Base-by-base conservation (phyloP, 768 basidiomycete species). In the Nevesoporus exiguus region DNA sequence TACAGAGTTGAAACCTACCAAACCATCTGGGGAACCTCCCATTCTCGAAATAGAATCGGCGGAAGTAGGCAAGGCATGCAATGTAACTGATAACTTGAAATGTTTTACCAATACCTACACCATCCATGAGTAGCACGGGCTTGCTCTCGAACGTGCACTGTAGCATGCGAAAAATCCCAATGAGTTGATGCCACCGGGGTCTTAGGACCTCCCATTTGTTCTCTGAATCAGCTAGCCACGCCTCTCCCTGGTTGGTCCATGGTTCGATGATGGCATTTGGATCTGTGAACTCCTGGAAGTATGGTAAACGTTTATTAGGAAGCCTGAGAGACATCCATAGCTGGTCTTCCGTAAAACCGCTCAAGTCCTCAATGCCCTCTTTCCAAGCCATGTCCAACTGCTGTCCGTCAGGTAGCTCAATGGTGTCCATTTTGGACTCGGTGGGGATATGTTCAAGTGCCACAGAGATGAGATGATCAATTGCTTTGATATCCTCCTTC, bases 1-100 rank as follows among this genome's bases (percentile, higher is more conserved):
- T n/a, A n/a, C n/a, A n/a, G n/a, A n/a, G 27, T 29, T 5, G 27
- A 29, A 8, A 29, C 33, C 5, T n/a, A 47, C 46, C 15, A 3
- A 47, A 47, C 3, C 19, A 3, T 0, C 46, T 29, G 1, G 33
- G 46, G 8, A 46, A 33, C 6, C 10, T 33, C 1, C 11, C 6
- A 0, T 0, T 5, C 30, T 7, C 22, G 2, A 6, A 9, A 7
- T 33, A 46, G 14, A 10, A 31, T 0, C 1, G 5, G 1, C 3
- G 2, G n/a, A 31, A 31, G 13, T 13, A 46, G 1, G 21, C 1
- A 3, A 46, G 19, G 11, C 10, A 33, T 11, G 33, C 33, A 3
- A 33, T 33, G 14, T 7, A 33, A 14, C 33, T 11, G 3, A 33
- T 14, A 11, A 33, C 33, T 3, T 33, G 33, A 11, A 33, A 33